phyloP scores from a whole-genome alignment of 495 filamentous ascomycete species.

The Penicillium cosmopolitanum region DNA sequence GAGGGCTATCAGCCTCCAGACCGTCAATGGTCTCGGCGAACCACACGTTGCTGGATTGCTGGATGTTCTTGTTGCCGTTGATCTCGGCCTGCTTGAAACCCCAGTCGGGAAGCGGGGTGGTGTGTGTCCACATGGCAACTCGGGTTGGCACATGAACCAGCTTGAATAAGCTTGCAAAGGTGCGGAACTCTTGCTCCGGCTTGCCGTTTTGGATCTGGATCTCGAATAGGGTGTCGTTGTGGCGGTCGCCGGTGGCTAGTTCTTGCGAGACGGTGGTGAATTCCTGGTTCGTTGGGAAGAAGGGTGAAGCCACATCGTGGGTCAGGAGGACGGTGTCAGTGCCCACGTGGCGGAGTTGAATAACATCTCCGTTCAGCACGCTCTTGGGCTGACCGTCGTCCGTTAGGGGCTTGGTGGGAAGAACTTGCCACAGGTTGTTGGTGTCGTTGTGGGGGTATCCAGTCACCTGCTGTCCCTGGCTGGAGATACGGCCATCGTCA shows the following conservation, averaged over 20 bases:
- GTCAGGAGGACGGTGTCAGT: conserved; percentile 88
- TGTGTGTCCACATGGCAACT: conserved; percentile 98
- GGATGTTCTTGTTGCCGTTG: conserved; percentile 97
- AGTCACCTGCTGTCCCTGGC: conserved; percentile 96
- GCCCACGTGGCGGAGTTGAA: conserved; percentile 84
- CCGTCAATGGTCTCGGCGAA: conserved; percentile 88
- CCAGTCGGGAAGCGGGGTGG: conserved; percentile 93
- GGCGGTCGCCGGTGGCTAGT: conserved; percentile 73
- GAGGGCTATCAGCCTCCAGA: conserved; percentile 66
- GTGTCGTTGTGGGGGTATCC: conserved; percentile 98
- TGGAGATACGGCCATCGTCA: conserved; percentile 95
- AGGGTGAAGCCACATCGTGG: conserved; percentile 99
- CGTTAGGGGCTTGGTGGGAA: conserved; percentile 62
- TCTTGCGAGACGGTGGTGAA: conserved; percentile 83
- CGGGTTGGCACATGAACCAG: conserved; percentile 89
- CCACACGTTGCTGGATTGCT: conserved; percentile 92
- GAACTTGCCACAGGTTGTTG: conserved; percentile 97
- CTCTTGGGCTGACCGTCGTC: conserved; percentile 58
- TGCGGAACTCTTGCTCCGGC: conserved; percentile 79
- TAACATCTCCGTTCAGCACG: conserved; percentile 83
- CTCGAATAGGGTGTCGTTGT: conserved; percentile 93
- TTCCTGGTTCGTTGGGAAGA: conserved; percentile 96
- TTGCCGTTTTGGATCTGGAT: conserved; percentile 89
- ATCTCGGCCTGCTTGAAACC: conserved; percentile 96
- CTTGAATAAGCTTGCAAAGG: conserved; percentile 89